A percentile compares a stretch with the other conserved stretches of the same genome.
phyloP scores from a whole-genome alignment of 306 rosid species.

The Rosa multiflora region DNA sequence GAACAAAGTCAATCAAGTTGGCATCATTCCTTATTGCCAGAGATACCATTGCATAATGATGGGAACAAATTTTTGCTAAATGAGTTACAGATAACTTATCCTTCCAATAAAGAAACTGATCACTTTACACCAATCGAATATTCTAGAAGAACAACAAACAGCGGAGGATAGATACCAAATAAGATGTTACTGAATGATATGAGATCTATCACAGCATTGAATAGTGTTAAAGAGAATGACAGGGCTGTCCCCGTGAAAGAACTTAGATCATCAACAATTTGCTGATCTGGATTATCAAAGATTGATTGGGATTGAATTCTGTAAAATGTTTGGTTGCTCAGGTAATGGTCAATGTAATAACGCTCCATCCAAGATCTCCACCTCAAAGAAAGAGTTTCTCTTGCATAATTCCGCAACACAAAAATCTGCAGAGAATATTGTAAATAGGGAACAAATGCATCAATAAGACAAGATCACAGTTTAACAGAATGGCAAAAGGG shows the following conservation, averaged over 20 bases:
- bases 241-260: slow-evolving; percentile 89
- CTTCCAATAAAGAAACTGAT: slow-evolving; percentile 83
- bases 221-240: slow-evolving; percentile 71
- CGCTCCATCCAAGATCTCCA: slow-evolving; percentile 99
- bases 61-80: not conserved
- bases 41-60: not conserved
- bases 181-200: slow-evolving; percentile 92
- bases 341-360: slow-evolving; percentile 85
- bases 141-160: slow-evolving; percentile 74
- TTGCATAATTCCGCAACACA: slow-evolving; percentile 87
- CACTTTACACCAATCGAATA: slow-evolving; percentile 92
- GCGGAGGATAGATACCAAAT: slow-evolving; percentile 89
- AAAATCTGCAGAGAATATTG: slow-evolving; percentile 55
- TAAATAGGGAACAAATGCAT: slow-evolving; percentile 27
- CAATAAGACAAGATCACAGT: slow-evolving; percentile 15
- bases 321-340: slow-evolving; percentile 77
- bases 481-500: slow-evolving; percentile 1
- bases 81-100: slow-evolving; percentile 38
- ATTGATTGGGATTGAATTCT: slow-evolving; percentile 92
- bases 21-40: slow-evolving; percentile 5
- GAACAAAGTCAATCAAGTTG: slow-evolving; percentile 21
- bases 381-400: slow-evolving; percentile 84
- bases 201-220: slow-evolving; percentile 85
- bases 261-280: slow-evolving; percentile 92
- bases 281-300: slow-evolving; percentile 93